phyloP scores from a whole-genome alignment of 139 green algal genomes.

The Picochlorum sp. region DNA sequence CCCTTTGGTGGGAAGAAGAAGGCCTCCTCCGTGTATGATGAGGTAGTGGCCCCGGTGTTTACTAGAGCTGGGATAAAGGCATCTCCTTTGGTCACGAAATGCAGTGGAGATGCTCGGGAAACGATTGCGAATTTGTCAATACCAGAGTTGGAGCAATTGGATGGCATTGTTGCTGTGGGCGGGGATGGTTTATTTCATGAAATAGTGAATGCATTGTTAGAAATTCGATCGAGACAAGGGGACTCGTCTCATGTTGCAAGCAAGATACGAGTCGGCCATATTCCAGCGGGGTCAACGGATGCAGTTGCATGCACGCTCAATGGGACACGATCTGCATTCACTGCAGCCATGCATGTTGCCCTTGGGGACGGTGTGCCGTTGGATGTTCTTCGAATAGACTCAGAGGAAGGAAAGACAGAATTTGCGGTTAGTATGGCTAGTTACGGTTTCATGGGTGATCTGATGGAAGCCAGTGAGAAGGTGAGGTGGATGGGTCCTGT shows the following conservation, averaged over 20 bases:
- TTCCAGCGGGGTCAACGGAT: slow-evolving; percentile 80
- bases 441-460: slow-evolving; percentile 81
- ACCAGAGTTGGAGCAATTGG: background rate
- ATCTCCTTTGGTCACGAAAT: slow-evolving; percentile 44
- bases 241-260: background rate
- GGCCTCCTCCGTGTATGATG: slow-evolving; percentile 35
- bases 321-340: slow-evolving; percentile 56
- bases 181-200: slow-evolving; percentile 89
- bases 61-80: slow-evolving; percentile 38
- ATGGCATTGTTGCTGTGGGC: slow-evolving; percentile 40
- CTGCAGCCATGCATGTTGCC: slow-evolving; percentile 74
- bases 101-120: slow-evolving; percentile 42
- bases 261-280: slow-evolving; percentile 67
- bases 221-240: slow-evolving; percentile 14
- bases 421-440: slow-evolving; percentile 36
- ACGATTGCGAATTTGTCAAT: slow-evolving; percentile 16
- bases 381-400: slow-evolving; percentile 64
- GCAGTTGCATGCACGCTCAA: slow-evolving; percentile 76
- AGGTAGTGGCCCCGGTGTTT: slow-evolving; percentile 47
- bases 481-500: slow-evolving; percentile 60
- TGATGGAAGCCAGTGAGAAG: slow-evolving; percentile 61
- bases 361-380: slow-evolving; percentile 71
- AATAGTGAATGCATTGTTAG: slow-evolving; percentile 68
- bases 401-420: slow-evolving; percentile 4
- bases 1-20: slow-evolving; percentile 11